Evolutionary conservation across 768 basidiomycete species (phyloP).

Genomic region (Suillus fuscotomentosus): DNA sequence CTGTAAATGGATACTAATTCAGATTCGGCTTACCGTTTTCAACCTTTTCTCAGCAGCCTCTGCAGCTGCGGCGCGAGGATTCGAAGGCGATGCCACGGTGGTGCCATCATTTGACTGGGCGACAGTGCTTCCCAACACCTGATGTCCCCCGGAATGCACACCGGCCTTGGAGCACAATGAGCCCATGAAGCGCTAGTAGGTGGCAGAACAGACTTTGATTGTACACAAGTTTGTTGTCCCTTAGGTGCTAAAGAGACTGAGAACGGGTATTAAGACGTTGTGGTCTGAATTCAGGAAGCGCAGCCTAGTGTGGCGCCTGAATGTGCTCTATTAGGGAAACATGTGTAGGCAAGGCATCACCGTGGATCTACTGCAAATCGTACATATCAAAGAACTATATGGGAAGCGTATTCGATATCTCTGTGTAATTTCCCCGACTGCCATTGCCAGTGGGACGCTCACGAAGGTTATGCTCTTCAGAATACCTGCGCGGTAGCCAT

Average conservation of each 20-base stretch:
- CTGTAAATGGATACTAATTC: constrained; percentile 12
- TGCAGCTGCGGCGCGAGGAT: constrained; percentile 56
- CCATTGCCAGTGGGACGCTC: constrained; percentile 31
- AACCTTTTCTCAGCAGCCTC: constrained; percentile 61
- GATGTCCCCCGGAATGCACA: constrained; percentile 42
- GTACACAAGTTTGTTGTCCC: neutral
- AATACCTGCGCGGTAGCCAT: constrained; percentile 48
- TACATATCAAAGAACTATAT: constrained; percentile 13
- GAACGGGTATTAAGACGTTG: constrained; percentile 4
- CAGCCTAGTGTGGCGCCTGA: neutral
- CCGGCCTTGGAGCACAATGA: constrained; percentile 55
- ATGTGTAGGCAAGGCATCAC: neutral
- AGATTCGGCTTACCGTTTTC: constrained; percentile 46
- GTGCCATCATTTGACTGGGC: constrained; percentile 25
- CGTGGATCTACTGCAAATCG: neutral
- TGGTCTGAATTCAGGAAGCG: constrained; percentile 4
- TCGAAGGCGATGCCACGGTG: constrained; percentile 18
- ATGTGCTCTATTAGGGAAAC: neutral
- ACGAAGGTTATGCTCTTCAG: constrained; percentile 52
- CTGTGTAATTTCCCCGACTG: constrained; percentile 44
- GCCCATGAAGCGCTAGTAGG: constrained; percentile 40
- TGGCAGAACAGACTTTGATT: neutral
- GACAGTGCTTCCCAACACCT: constrained; percentile 44
- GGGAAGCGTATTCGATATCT: constrained; percentile 33
- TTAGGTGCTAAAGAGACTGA: constrained; percentile 2